Evolutionary conservation across 495 filamentous ascomycete genomes (phyloP).

Genomic region (Aspergillus hancockii): DNA sequence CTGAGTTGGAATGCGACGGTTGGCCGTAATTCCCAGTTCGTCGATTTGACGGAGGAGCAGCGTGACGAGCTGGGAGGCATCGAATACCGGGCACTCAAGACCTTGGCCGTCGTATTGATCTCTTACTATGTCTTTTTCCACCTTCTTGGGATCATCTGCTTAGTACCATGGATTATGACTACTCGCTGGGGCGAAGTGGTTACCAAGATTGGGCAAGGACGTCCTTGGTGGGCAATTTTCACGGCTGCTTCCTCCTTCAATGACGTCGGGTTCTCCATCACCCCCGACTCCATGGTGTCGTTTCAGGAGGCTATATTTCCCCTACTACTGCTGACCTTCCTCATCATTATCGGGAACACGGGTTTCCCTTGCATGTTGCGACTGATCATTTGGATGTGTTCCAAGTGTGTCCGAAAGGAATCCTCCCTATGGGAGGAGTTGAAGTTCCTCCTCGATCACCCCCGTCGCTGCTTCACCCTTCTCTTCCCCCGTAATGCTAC

Average conservation of each 20-base stretch:
- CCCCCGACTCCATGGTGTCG: constrained; percentile 88
- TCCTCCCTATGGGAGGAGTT: constrained; percentile 82
- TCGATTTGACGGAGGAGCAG: constrained; percentile 85
- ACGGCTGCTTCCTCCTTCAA: constrained; percentile 84
- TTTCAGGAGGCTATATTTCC: constrained; percentile 76
- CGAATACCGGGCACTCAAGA: constrained; percentile 89
- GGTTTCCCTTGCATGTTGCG: constrained; percentile 93
- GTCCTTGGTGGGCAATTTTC: constrained; percentile 90
- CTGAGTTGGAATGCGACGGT: constrained; percentile 91
- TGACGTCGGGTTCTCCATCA: constrained; percentile 83
- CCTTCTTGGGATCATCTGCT: constrained; percentile 66
- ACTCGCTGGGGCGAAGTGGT: constrained; percentile 60
- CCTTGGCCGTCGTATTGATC: constrained; percentile 73
- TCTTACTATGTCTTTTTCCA: constrained; percentile 77
- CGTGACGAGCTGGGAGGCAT: constrained; percentile 92
- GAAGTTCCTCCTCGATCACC: constrained; percentile 88
- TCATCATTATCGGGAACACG: constrained; percentile 92
- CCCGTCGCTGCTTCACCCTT: constrained; percentile 90
- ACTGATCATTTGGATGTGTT: constrained; percentile 78
- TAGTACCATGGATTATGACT: constrained; percentile 78
- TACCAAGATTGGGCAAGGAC: constrained; percentile 57
- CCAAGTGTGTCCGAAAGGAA: constrained; percentile 56
- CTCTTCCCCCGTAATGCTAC: constrained; percentile 88
- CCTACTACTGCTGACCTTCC: constrained; percentile 70
- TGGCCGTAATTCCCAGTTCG: constrained; percentile 87